phyloP scores from a whole-genome alignment of 2,329 filamentous ascomycete species.

The Colletotrichum kahawae region DNA sequence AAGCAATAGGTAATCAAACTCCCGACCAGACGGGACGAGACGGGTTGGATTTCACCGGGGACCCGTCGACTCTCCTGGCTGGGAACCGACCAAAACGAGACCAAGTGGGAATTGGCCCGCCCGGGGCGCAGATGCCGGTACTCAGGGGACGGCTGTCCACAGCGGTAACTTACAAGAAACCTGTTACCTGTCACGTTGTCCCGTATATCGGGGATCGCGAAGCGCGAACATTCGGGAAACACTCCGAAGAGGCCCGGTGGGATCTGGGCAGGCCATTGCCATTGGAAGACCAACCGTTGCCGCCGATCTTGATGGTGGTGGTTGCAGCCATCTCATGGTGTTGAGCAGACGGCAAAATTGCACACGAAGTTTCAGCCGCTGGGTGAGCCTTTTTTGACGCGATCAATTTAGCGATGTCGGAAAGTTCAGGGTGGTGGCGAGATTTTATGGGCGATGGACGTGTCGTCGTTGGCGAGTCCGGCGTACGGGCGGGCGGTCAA shows the following conservation, averaged over 20 bases:
- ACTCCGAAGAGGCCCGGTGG: constrained; percentile 8
- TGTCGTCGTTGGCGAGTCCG: neutral
- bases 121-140: constrained; percentile 18
- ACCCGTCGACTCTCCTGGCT: neutral
- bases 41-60: neutral
- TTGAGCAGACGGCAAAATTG: neutral
- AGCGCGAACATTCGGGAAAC: constrained; percentile 2
- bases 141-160: constrained; percentile 8
- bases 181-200: neutral
- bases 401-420: constrained; percentile 15
- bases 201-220: neutral
- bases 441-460: neutral
- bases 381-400: neutral
- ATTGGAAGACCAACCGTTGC: neutral
- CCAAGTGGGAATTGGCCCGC: constrained; percentile 18
- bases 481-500: neutral
- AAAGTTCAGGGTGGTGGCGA: constrained; percentile 16
- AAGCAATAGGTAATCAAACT: constrained; percentile 16
- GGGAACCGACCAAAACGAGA: constrained; percentile 2
- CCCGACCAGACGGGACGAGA: neutral
- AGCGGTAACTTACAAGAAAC: constrained; percentile 13
- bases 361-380: neutral
- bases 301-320: neutral
- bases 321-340: neutral
- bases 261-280: neutral